These are phyloP conservation scores for Parastagonospora nodorum DNA, from an alignment of 2,329 filamentous ascomycete genomes.

Conservation along the genomic window DNA sequence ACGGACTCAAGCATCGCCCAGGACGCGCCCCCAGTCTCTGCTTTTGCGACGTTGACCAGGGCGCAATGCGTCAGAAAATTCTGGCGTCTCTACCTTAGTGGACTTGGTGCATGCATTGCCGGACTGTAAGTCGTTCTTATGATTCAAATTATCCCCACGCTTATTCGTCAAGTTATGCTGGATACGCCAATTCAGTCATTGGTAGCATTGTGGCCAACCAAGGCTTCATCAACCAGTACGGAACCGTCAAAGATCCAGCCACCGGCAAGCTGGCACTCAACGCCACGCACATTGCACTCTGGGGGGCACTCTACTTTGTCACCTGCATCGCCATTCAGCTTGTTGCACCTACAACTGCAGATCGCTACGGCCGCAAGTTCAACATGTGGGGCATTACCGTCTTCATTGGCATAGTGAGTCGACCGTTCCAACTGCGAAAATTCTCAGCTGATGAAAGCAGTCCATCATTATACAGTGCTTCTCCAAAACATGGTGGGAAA, in stretches of 20 bases:
- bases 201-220: slow-evolving; percentile 9
- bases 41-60: slow-evolving; percentile 4
- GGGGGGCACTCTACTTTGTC: slow-evolving; percentile 8
- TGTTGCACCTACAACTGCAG: slow-evolving; percentile 4
- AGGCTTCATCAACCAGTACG: slow-evolving; percentile 10
- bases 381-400: slow-evolving; percentile 10
- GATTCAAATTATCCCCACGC: background rate
- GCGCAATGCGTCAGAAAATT: slow-evolving; percentile 5
- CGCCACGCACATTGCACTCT: slow-evolving; percentile 7
- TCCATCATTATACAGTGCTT: slow-evolving; percentile 10
- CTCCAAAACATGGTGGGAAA: slow-evolving; percentile 9
- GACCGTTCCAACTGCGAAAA: too few relatives aligned
- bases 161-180: slow-evolving; percentile 1
- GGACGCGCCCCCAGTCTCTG: slow-evolving; percentile 1
- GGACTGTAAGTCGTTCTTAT: slow-evolving; percentile 1
- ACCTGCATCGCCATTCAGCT: slow-evolving; percentile 2
- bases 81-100: slow-evolving; percentile 7
- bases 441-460: background rate
- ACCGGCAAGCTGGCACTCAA: slow-evolving; percentile 6
- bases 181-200: slow-evolving; percentile 11
- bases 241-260: slow-evolving; percentile 6
- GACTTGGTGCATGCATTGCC: slow-evolving; percentile 1
- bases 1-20: background rate
- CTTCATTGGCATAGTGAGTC: slow-evolving; percentile 5
- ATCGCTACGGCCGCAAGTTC: slow-evolving; percentile 10